Base-by-base conservation (phyloP, 2,329 filamentous ascomycete genomes). In the Alternaria dauci region DNA sequence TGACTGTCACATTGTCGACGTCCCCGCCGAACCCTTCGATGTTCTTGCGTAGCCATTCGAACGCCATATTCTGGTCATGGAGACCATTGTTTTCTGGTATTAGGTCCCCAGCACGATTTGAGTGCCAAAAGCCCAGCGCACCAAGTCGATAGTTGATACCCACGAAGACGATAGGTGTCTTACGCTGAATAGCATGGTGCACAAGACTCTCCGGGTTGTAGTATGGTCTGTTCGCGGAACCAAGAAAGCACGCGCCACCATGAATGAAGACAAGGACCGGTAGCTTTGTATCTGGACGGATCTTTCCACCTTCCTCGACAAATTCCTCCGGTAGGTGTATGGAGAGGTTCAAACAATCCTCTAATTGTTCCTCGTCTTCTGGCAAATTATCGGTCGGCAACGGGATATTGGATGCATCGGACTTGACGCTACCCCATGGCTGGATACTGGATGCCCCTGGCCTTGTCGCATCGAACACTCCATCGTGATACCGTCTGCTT, bases 211-310 rank as follows among this genome's bases (percentile, higher is more conserved):
- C 44, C 8, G 81, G 74, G 56, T 85, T 82, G 65, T 83, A 85
- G 44, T 86, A 81, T 0, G 84, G 84, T 77, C 81, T 85, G 2
- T 78, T 82, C 32, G 81, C 83, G 2, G 81, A 81, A 7, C 84
- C 85, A 3, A 82, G 77, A 5, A 76, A 71, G 46, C 82, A 81
- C 0, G 81, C 84, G 4, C 85, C 84, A 1, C 85, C 85, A 60
- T 86, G 83, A 4, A 87, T 80, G 61, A 84, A 85, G 3, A 84
- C 77, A 26, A 86, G 71, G 1, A 87, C 84, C 0, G 84, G 84
- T 3, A 85, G 72, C 34, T 61, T 67, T 14, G 42, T 42, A 5
- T n/a, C 5, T 71, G 74, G 7, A 8, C 32, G 20, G 9, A 61
- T 28, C 48, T 55, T 11, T 2, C 39, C 26, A 32, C 55, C 1